Evolutionary conservation across 2,329 filamentous ascomycete species (phyloP).

Genomic region (Nectriaceae sp.): DNA sequence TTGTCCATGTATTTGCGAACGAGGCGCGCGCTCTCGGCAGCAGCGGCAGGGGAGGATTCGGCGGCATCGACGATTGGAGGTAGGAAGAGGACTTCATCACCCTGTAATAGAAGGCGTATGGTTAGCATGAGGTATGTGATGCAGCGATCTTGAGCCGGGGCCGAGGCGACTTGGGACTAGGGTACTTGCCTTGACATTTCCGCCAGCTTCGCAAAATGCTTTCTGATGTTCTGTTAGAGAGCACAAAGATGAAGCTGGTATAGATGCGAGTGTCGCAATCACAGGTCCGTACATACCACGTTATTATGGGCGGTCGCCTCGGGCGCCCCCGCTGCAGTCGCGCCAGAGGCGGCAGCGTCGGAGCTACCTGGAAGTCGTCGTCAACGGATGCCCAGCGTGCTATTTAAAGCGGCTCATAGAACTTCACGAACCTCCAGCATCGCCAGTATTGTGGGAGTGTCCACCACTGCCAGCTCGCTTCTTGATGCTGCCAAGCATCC

Average conservation of each 20-base stretch:
- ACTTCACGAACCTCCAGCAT: constrained; percentile 5
- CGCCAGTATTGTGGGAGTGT: constrained; percentile 25
- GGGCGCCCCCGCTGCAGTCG: constrained; percentile 56
- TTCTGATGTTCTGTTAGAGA: constrained; percentile 50
- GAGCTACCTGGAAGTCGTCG: constrained; percentile 8
- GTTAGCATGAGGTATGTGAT: not conserved
- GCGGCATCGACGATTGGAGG: constrained; percentile 92
- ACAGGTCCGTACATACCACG: constrained; percentile 56
- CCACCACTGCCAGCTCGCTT: constrained; percentile 41
- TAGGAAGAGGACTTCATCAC: constrained; percentile 88
- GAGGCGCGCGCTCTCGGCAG: constrained; percentile 75
- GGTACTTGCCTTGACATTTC: constrained; percentile 54
- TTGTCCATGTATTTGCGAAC: constrained; percentile 82
- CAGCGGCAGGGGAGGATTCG: constrained; percentile 87
- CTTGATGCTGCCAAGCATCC: constrained; percentile 57
- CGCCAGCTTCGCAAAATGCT: constrained; percentile 78
- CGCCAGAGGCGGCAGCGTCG: constrained; percentile 18
- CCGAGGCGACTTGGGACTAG: constrained; percentile 18
- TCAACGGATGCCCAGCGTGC: not conserved
- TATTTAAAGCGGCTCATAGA: not conserved
- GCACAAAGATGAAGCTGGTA: constrained; percentile 3
- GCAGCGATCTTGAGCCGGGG: constrained; percentile 1
- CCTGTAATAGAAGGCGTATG: constrained; percentile 45
- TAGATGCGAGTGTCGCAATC: constrained; percentile 6
- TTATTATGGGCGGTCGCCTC: constrained; percentile 66